Conservation (phyloP, 352 stramenopile genomes). For the Phytophthora tubulina region DNA sequence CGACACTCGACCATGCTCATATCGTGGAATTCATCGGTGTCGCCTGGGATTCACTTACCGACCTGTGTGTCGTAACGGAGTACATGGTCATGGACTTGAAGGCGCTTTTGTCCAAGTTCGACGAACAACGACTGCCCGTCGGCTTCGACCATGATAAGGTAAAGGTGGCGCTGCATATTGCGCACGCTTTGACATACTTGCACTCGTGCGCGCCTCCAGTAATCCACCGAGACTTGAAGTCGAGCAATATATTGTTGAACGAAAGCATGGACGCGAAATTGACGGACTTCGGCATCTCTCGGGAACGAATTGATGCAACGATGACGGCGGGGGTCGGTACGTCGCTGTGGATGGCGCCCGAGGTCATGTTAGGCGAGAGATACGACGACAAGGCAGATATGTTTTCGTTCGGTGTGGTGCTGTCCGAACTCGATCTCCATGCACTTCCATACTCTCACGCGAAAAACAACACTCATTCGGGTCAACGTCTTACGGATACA, state of each 20-base stretch:
- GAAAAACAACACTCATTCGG: slow-evolving; percentile 26
- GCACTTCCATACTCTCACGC: slow-evolving; percentile 35
- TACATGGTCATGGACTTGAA: slow-evolving; percentile 56
- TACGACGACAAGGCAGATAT: slow-evolving; percentile 54
- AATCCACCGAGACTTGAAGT: slow-evolving; percentile 38
- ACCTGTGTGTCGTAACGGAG: slow-evolving; percentile 54
- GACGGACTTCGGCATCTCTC: slow-evolving; percentile 43
- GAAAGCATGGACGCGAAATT: slow-evolving; percentile 37
- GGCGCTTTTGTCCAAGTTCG: slow-evolving; percentile 37
- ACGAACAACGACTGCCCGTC: slow-evolving; percentile 31
- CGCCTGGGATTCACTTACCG: slow-evolving; percentile 51
- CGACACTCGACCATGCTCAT: slow-evolving; percentile 38
- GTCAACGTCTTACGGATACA: slow-evolving; percentile 34
- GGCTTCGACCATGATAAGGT: slow-evolving; percentile 42
- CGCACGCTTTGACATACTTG: slow-evolving; percentile 47
- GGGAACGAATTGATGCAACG: slow-evolving; percentile 34
- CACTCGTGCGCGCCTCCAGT: slow-evolving; percentile 40
- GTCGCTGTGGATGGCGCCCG: slow-evolving; percentile 48
- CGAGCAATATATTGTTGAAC: slow-evolving; percentile 39
- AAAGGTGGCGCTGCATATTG: slow-evolving; percentile 38
- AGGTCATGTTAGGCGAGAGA: slow-evolving; percentile 41
- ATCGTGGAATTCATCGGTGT: slow-evolving; percentile 61
- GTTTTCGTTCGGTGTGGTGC: slow-evolving; percentile 51
- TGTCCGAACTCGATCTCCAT: slow-evolving; percentile 45
- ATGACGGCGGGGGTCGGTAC: slow-evolving; percentile 46